A percentile compares a stretch with the other conserved stretches of the same genome.
Evolutionary conservation across 2,329 filamentous ascomycete genomes (phyloP).

Genomic region (Monilinia fructicola): DNA sequence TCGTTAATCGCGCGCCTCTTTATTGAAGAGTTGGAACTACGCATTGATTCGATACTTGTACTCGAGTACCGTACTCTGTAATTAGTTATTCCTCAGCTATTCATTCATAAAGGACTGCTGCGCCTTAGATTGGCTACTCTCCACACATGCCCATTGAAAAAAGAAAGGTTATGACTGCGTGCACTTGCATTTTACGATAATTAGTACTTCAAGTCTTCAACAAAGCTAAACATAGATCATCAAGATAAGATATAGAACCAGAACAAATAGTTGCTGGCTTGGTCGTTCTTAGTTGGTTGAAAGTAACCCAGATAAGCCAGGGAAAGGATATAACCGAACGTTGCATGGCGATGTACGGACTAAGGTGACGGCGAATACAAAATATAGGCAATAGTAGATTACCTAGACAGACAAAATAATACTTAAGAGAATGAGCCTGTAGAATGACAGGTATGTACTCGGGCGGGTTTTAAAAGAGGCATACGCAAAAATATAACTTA

Average conservation of each 20-base stretch:
- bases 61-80: too few species aligned
- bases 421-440: too few species aligned
- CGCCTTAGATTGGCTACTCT: not conserved
- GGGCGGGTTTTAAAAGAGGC: too few species aligned
- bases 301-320: not conserved
- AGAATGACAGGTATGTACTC: too few species aligned
- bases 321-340: not conserved
- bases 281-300: too few species aligned
- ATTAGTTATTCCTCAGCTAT: not conserved
- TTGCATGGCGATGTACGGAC: too few species aligned
- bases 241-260: not conserved
- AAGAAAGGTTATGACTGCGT: not conserved
- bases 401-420: not conserved
- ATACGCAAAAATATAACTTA: too few species aligned
- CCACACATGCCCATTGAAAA: not conserved
- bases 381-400: not conserved
- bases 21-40: not conserved
- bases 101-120: not conserved
- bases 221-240: not conserved
- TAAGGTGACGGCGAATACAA: not conserved
- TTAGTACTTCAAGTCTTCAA: too few species aligned
- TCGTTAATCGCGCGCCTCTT: not conserved
- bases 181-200: not conserved
- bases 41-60: not conserved
- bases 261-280: too few species aligned